Base-by-base conservation (phyloP, 768 basidiomycete species). In the Gloeostereum incarnatum region DNA sequence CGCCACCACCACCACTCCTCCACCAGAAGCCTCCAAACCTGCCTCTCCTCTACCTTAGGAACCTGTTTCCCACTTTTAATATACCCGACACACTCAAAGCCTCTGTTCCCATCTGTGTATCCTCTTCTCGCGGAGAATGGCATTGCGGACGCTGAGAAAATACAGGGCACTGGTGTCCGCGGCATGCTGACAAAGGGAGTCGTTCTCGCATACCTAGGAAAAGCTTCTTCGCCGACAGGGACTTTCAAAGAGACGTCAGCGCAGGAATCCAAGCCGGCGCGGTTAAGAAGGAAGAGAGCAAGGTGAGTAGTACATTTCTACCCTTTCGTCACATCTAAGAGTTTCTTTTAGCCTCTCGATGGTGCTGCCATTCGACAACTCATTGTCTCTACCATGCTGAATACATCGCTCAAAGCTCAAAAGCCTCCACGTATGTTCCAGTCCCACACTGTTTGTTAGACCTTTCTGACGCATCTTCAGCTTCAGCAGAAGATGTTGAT, bases 101-200 rank as follows among this genome's bases (percentile, higher is more conserved):
- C 90, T 24, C 62, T 96, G 23, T 88, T 97, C 63, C 94, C 94
- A 5, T 94, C 91, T 23, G 94, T 98, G 2, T 60, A 78, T 30
- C 83, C 93, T 39, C 68, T 92, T 35, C 68, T 94, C 11, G 58
- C 73, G n/a, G 71, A 85, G 43, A 58, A 86, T 50, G 62, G 59
- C 35, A 63, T 91, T 45, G 49, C 63, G 4, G 69, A 81, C 44
- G 61, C 74, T 17, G 73, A 75, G 36, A 64, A 67, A 39, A 85
- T 99, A 55, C 82, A 81, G 45, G 92, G 86, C 5, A 94, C 91
- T 2, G 94, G 94, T 35, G 68, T 87, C 37, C 73, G 86, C 24
- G 94, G 96, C 10, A 93, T 92, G 83, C 58, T 98, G 43, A 98
- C 93, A 34, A 97, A 97, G 58, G 96, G 96, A 8, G 94, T 98